Percentiles rank a stretch among this genome's conserved stretches.
These are phyloP conservation scores for Alternaria triticina DNA, from an alignment of 2,329 filamentous ascomycete genomes.

Conservation along the genomic window DNA sequence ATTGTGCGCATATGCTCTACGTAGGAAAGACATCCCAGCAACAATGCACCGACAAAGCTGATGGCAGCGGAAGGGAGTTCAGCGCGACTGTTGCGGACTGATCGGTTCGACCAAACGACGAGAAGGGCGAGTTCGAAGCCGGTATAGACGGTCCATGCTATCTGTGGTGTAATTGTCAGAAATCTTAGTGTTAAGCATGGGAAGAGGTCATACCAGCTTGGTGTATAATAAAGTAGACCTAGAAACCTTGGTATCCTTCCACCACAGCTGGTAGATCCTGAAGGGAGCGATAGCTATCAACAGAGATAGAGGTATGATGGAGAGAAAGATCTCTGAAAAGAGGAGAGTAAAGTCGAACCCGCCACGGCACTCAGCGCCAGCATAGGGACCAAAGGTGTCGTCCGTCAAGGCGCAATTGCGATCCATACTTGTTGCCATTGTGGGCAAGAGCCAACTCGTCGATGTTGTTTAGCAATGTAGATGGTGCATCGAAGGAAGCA, in stretches of 20 bases:
- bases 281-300: conserved; percentile 38
- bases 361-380: conserved; percentile 39
- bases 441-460: conserved; percentile 19
- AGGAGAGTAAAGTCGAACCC: conserved; percentile 49
- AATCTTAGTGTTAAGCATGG: neutral
- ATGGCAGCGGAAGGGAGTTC: conserved; percentile 38
- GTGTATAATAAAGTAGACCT: conserved; percentile 26
- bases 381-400: conserved; percentile 42
- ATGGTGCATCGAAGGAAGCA: conserved; percentile 29
- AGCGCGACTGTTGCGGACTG: conserved; percentile 17
- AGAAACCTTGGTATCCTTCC: conserved; percentile 31
- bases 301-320: conserved; percentile 38
- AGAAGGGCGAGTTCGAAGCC: conserved; percentile 39
- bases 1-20: conserved; percentile 56
- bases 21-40: conserved; percentile 52
- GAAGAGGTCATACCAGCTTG: conserved; percentile 36
- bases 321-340: conserved; percentile 46
- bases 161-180: conserved; percentile 16
- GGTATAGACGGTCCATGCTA: conserved; percentile 31
- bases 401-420: conserved; percentile 32
- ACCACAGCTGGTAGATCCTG: conserved; percentile 37
- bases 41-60: conserved; percentile 31
- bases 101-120: conserved; percentile 32
- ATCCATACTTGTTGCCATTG: conserved; percentile 31
- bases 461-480: conserved; percentile 19